Evolutionary conservation across 2,329 filamentous ascomycete species (phyloP).

Genomic region (Falciphora oryzae): DNA sequence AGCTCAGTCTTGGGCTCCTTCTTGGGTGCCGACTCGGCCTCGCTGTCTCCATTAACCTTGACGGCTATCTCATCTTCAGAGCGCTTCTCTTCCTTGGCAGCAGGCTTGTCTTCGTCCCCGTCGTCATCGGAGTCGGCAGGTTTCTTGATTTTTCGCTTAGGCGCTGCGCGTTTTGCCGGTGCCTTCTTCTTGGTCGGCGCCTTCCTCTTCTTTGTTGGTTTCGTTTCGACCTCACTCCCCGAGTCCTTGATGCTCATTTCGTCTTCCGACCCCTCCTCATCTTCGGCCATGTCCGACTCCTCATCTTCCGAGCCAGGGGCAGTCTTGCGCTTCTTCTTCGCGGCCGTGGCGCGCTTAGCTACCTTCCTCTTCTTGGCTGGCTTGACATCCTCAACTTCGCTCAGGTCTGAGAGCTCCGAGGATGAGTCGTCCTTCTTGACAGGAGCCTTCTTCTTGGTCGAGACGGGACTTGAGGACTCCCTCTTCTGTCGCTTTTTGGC

Average conservation of each 20-base stretch:
- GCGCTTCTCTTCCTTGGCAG: slow-evolving; percentile 13
- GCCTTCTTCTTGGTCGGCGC: slow-evolving; percentile 18
- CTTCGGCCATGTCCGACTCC: slow-evolving; percentile 23
- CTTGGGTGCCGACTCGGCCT: slow-evolving; percentile 8
- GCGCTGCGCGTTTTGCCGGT: not conserved
- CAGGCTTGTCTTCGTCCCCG: slow-evolving; percentile 20
- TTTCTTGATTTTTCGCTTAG: slow-evolving; percentile 13
- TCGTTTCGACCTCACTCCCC: slow-evolving; percentile 23
- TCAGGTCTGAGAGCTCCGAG: slow-evolving; percentile 6
- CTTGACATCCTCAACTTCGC: slow-evolving; percentile 2
- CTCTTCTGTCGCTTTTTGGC: slow-evolving; percentile 15
- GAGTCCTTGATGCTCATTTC: slow-evolving; percentile 16
- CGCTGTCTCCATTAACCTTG: not conserved
- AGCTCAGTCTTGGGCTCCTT: slow-evolving; percentile 10
- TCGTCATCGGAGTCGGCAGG: slow-evolving; percentile 26
- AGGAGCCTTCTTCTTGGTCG: slow-evolving; percentile 9
- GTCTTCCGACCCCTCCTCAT: slow-evolving; percentile 16
- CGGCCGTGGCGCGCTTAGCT: slow-evolving; percentile 7
- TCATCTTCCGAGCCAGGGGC: slow-evolving; percentile 20
- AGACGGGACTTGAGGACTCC: slow-evolving; percentile 10
- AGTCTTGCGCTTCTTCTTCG: slow-evolving; percentile 16
- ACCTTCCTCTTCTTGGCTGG: slow-evolving; percentile 17
- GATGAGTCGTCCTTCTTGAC: slow-evolving; percentile 18
- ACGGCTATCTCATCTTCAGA: slow-evolving; percentile 9
- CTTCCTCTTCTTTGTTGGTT: slow-evolving; percentile 17